Conservation (phyloP, 371 early-diverging fungal genomes). For the Batrachochytrium dendrobatidis region DNA sequence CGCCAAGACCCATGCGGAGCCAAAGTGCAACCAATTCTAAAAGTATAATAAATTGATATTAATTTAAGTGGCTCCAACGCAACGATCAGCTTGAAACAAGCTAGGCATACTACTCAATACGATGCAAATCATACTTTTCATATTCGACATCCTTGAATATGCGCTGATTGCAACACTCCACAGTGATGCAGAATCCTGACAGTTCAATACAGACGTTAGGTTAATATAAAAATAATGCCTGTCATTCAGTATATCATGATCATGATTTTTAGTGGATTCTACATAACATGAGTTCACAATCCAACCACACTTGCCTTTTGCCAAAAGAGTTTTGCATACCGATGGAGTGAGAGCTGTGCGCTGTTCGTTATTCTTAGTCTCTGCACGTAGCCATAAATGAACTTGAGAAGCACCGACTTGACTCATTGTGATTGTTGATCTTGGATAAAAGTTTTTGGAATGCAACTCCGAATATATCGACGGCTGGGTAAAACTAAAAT, state of each 20-base stretch:
- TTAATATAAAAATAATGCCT: too few species aligned
- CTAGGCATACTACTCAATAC: background rate
- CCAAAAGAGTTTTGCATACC: constrained; percentile 60
- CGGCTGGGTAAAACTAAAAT: too few species aligned
- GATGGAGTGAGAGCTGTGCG: constrained; percentile 89
- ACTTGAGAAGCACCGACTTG: too few species aligned
- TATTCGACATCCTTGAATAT: constrained; percentile 90
- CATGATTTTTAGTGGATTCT: too few species aligned
- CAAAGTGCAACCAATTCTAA: constrained; percentile 71
- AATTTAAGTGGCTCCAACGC: background rate
- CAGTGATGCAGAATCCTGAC: constrained; percentile 82
- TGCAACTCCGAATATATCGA: too few species aligned
- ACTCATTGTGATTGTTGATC: too few species aligned
- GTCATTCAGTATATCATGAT: too few species aligned
- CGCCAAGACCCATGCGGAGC: constrained; percentile 77
- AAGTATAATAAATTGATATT: constrained; percentile 1
- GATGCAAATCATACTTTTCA: constrained; percentile 48
- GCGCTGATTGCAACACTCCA: constrained; percentile 71
- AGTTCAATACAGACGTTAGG: too few species aligned
- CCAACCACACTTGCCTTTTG: constrained; percentile 18
- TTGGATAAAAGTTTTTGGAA: too few species aligned
- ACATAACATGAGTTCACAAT: too few species aligned
- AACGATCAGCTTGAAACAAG: background rate
- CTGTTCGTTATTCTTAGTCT: constrained; percentile 94
- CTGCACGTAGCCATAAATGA: constrained; percentile 94